Evolutionary conservation across 495 filamentous ascomycete species (phyloP).

Genomic region (Aspergillus ellipticus): DNA sequence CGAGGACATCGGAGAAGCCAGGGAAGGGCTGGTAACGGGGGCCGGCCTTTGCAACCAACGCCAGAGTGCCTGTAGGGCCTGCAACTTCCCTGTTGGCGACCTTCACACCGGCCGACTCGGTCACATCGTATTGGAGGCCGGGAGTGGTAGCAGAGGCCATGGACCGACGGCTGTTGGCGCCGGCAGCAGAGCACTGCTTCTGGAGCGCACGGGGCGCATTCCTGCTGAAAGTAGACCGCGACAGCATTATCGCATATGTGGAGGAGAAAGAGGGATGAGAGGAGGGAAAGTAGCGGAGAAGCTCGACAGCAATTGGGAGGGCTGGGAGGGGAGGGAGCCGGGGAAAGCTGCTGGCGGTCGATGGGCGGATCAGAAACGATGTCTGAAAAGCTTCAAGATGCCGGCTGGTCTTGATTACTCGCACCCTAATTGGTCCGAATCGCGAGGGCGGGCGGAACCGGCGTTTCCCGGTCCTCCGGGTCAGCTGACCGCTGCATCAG

Average conservation of each 20-base stretch:
- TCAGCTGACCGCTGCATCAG: slow-evolving; percentile 30
- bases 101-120: slow-evolving; percentile 83
- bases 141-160: slow-evolving; percentile 79
- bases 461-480: slow-evolving; percentile 28
- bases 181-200: slow-evolving; percentile 56
- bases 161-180: slow-evolving; percentile 55
- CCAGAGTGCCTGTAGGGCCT: slow-evolving; percentile 84
- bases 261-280: slow-evolving; percentile 30
- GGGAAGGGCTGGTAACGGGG: slow-evolving; percentile 86
- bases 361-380: slow-evolving; percentile 34
- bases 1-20: slow-evolving; percentile 82
- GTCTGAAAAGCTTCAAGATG: slow-evolving; percentile 51
- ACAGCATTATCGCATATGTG: slow-evolving; percentile 72
- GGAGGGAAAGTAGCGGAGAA: slow-evolving; percentile 30
- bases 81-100: slow-evolving; percentile 81
- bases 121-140: slow-evolving; percentile 81
- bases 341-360: slow-evolving; percentile 18
- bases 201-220: slow-evolving; percentile 73
- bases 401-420: slow-evolving; percentile 41
- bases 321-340: slow-evolving; percentile 31
- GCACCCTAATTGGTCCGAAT: slow-evolving; percentile 37
- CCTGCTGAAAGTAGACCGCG: slow-evolving; percentile 72
- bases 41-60: slow-evolving; percentile 87
- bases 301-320: slow-evolving; percentile 43
- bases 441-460: slow-evolving; percentile 46